A percentile compares a stretch with the other conserved stretches of the same genome.
Conservation (phyloP, 2,329 filamentous ascomycete genomes). For the Colletotrichum sp. region DNA sequence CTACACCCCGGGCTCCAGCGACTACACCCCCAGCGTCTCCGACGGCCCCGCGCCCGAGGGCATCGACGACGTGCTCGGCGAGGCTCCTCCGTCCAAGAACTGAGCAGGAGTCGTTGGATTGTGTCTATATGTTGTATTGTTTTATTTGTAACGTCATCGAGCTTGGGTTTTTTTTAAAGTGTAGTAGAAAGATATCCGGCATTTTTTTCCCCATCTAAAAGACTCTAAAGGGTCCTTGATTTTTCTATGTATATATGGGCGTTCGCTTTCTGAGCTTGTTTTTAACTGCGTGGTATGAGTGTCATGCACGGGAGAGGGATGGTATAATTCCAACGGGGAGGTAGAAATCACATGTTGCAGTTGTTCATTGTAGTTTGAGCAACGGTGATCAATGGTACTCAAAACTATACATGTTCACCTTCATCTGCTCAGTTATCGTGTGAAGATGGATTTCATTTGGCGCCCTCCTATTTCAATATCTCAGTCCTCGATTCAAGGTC, state of each 20-base stretch:
- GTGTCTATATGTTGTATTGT: not conserved
- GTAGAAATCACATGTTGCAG: not conserved
- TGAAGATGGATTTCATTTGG: not conserved
- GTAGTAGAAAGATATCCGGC: not conserved
- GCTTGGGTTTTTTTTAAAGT: not conserved
- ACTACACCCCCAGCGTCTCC: constrained; percentile 28
- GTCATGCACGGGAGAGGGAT: not conserved
- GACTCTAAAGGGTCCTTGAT: not conserved
- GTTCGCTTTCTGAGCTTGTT: not conserved
- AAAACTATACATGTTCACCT: not conserved
- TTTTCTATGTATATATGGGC: not conserved
- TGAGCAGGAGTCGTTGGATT: not conserved
- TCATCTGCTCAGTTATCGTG: not conserved
- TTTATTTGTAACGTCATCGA: not conserved
- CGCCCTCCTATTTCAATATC: not conserved
- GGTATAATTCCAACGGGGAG: not conserved
- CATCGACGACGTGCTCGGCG: constrained; percentile 24
- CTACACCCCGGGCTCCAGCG: constrained; percentile 37
- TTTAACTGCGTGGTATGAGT: not conserved
- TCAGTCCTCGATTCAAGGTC: not conserved
- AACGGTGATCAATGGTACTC: not conserved
- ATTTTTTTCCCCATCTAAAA: not conserved
- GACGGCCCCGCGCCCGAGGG: constrained; percentile 6
- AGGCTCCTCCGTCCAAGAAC: constrained; percentile 23
- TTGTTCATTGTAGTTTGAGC: too few relatives aligned